Evolutionary conservation across 2,329 filamentous ascomycete genomes (phyloP).

Genomic region (Xylaria sp.): DNA sequence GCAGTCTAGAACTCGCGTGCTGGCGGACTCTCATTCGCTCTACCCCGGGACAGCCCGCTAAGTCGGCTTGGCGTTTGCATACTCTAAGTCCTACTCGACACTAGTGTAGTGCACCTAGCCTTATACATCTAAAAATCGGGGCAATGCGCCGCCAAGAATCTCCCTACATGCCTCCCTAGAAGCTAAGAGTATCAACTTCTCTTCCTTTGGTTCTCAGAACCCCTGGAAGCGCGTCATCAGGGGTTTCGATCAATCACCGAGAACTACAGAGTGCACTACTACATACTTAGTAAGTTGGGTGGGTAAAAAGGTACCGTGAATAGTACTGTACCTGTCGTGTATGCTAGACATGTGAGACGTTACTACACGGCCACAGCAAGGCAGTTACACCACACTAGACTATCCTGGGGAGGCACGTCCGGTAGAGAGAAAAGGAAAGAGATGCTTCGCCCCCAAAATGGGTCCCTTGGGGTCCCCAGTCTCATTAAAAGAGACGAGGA

Average conservation of each 20-base stretch:
- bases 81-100: too few species aligned
- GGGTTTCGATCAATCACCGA: slow-evolving; percentile 22
- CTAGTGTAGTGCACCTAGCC: too few species aligned
- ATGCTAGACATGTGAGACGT: slow-evolving; percentile 2
- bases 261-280: not conserved
- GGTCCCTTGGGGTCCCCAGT: slow-evolving; percentile 15
- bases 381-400: slow-evolving; percentile 23
- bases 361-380: not conserved
- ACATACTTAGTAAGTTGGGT: not conserved
- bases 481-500: slow-evolving; percentile 28
- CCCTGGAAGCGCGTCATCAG: slow-evolving; percentile 30
- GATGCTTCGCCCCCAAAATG: slow-evolving; percentile 29
- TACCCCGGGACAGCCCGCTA: slow-evolving; percentile 26
- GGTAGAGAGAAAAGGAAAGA: slow-evolving; percentile 17
- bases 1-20: slow-evolving; percentile 20
- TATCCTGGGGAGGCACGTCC: slow-evolving; percentile 2
- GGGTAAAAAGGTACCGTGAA: not conserved
- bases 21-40: slow-evolving; percentile 32
- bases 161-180: slow-evolving; percentile 8
- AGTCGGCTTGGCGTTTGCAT: slow-evolving; percentile 32
- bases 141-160: slow-evolving; percentile 7
- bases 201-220: slow-evolving; percentile 14
- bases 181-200: slow-evolving; percentile 5
- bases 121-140: not conserved
- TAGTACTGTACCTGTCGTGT: not conserved